Base-by-base conservation (phyloP, 2,329 filamentous ascomycete species). In the Fusarium nematophilum region DNA sequence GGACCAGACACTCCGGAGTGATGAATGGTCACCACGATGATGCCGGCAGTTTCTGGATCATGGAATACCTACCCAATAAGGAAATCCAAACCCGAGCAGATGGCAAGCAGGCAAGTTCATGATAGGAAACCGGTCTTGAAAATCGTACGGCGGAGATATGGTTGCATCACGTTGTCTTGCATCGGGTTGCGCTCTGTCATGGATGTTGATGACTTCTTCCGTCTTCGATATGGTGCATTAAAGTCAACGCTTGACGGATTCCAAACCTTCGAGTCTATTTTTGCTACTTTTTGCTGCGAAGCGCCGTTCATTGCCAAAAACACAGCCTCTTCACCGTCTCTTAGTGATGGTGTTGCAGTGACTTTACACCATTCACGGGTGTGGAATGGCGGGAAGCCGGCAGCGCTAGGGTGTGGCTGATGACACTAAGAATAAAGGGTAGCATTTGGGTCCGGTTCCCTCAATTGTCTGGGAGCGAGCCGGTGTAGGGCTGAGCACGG, bases 401-500 rank as follows among this genome's bases (percentile, higher is more conserved):
- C 53, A 57, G 53, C 57, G 60, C 60, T 66, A 70, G 67, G 64
- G 49, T 66, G 67, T 70, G 62, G 64, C 67, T 66, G 49, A 65
- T 57, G 62, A 62, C 64, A 55, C 65, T 69, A 67, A 64, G 54
- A 58, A 58, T 67, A 64, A 56, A 54, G 59, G 54, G 53, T 64
- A 45, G 53, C 52, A 69, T 68, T 65, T 60, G 46, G 44, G 29
- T 52, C 43, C 29, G 52, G 44, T 44, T 51, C 47, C 57, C 53
- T 46, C 30, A 50, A 40, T 59, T 45, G 6, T 60, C 39, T 58
- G 44, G 56, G 51, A 50, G 14, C 55, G 60, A 57, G 53, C 55
- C 55, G 63, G 56, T 52, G 58, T 70, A 70, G 67, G 67, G 67
- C 67, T 70, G 67, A 70, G 67, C 67, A 67, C 59, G 54, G 65